Evolutionary conservation across 768 basidiomycete species (phyloP).

Genomic region (Lactarius sp.): DNA sequence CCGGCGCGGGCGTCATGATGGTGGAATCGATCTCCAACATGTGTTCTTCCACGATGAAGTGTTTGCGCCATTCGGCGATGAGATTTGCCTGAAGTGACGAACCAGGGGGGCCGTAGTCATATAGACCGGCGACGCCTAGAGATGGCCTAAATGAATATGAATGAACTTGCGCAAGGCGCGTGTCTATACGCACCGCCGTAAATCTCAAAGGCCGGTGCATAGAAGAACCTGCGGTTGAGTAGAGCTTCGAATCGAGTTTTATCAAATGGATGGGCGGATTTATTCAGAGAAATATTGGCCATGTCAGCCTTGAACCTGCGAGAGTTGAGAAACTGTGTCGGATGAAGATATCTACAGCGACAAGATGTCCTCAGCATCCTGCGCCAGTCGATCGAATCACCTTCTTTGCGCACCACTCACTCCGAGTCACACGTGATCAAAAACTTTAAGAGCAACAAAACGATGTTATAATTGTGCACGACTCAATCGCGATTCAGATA

Average conservation of each 20-base stretch:
- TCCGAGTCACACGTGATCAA: conserved; percentile 7
- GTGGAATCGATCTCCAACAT: conserved; percentile 99
- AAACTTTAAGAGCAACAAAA: not conserved
- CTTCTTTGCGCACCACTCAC: too few species aligned
- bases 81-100: conserved; percentile 96
- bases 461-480: not conserved
- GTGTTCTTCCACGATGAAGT: conserved; percentile 96
- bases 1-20: conserved; percentile 91
- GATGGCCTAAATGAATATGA: conserved; percentile 12
- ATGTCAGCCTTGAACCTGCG: conserved; percentile 26
- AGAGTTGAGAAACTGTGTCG: not conserved
- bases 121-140: conserved; percentile 90
- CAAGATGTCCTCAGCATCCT: conserved; percentile 15
- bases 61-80: conserved; percentile 92
- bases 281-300: conserved; percentile 52
- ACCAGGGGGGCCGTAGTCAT: conserved; percentile 97
- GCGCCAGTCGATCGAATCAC: not conserved
- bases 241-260: conserved; percentile 80
- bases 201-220: conserved; percentile 97
- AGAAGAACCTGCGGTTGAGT: conserved; percentile 91
- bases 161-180: not conserved
- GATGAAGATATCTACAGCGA: conserved; percentile 1
- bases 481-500: not conserved
- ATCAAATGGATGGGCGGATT: conserved; percentile 81
- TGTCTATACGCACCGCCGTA: conserved; percentile 72